These are phyloP conservation scores for Ophiostoma ulmi DNA, from an alignment of 2,329 filamentous ascomycete genomes.

Conservation along the genomic window DNA sequence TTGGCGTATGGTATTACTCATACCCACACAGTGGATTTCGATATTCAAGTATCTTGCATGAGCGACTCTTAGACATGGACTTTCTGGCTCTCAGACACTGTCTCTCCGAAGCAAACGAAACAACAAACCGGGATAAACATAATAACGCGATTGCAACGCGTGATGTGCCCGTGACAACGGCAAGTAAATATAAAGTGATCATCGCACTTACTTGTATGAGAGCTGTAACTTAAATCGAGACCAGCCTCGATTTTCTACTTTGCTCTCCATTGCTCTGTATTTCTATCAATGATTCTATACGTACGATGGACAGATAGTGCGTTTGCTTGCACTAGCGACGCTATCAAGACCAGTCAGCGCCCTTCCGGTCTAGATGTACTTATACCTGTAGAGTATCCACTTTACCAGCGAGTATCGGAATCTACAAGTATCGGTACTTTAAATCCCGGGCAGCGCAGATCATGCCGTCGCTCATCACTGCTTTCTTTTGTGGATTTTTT, in stretches of 20 bases:
- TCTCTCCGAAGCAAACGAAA: not conserved
- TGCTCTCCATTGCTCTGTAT: not conserved
- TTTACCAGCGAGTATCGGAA: not conserved
- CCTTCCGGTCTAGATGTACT: not conserved
- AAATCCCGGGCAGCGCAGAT: not conserved
- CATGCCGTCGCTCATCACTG: not conserved
- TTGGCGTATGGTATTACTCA: slow-evolving; percentile 9
- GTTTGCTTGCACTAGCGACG: not conserved
- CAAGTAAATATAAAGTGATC: no score
- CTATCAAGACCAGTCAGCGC: not conserved
- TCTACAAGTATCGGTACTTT: not conserved
- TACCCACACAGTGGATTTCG: slow-evolving; percentile 9
- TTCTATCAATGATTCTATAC: not conserved
- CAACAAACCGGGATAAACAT: not conserved
- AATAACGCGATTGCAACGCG: not conserved
- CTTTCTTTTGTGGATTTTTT: not conserved
- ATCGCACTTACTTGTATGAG: no score
- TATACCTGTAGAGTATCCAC: not conserved
- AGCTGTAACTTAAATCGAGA: not conserved
- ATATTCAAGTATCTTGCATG: not conserved
- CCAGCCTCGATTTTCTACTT: not conserved
- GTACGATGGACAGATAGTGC: not conserved
- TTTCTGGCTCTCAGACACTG: not conserved
- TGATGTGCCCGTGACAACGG: no score
- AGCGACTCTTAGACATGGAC: no score